These are phyloP conservation scores for Kodamaea leandrae DNA, from an alignment of 805 yeast species.

Conservation along the genomic window DNA sequence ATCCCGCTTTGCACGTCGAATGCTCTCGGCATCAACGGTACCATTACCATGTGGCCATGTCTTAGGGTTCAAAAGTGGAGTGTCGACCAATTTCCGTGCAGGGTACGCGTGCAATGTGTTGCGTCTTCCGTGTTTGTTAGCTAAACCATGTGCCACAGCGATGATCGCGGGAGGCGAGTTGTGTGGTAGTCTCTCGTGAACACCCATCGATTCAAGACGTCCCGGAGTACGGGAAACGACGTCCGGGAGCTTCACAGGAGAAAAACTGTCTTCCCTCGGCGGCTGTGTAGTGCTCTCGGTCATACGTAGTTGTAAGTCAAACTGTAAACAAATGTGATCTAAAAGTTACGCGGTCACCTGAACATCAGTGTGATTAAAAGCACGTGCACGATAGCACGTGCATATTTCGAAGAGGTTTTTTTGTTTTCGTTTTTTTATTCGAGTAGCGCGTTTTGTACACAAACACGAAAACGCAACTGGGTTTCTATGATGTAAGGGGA, in stretches of 20 bases:
- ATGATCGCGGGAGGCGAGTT: conserved; percentile 10
- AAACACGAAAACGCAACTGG: neutral
- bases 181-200: conserved; percentile 1
- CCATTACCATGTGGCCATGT: conserved; percentile 13
- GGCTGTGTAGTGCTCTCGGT: neutral
- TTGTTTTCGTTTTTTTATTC: too few species aligned
- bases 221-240: conserved; percentile 7
- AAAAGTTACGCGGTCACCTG: too few species aligned
- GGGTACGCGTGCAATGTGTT: conserved; percentile 16
- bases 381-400: neutral
- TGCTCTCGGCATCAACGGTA: conserved; percentile 2
- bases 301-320: neutral
- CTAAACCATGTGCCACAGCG: conserved; percentile 44
- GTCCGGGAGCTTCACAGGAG: conserved; percentile 16
- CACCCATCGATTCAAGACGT: neutral
- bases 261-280: conserved; percentile 14
- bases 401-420: too few species aligned
- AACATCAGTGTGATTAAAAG: neutral
- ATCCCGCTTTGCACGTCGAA: conserved; percentile 4
- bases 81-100: conserved; percentile 12
- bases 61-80: conserved; percentile 14
- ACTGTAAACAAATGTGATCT: conserved; percentile 4
- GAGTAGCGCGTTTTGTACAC: neutral
- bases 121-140: conserved; percentile 36
- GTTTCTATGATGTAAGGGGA: neutral